Evolutionary conservation across 495 filamentous ascomycete species (phyloP), one percentile per base, ranked within the genome.

Genomic region (Podospora pseudocomata): DNA sequence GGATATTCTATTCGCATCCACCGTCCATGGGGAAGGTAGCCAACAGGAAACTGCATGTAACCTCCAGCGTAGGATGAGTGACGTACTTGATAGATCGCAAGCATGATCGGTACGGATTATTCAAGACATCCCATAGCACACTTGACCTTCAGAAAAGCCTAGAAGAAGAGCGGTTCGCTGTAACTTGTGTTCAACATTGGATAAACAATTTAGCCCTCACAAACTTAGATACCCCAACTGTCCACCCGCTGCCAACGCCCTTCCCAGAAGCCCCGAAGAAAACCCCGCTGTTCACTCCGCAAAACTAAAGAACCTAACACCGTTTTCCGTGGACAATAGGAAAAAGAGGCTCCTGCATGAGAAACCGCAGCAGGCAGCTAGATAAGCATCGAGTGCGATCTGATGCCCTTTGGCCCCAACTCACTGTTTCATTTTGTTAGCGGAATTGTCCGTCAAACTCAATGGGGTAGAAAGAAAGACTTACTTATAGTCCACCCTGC

Each of bases 401-500:
- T 70, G 68, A 84, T 76, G 6, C 72, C 77, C 66, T 80, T 81
- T 9, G 82, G 82, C 1, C 82, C 82, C 18, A 75, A 61, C 57
- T 83, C 80, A 68, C 82, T 84, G 23, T 39, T 63, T 44, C 16
- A 19, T 20, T 32, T 23, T 13, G 61, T 63, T 49, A 63, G 53
- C 56, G 28, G 4, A 7, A 7, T 7, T 32, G 30, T 32, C 3
- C 30, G 16, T 39, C 27, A 30, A 3, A 49, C n/a, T 39, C 28
- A 30, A 15, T 13, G 27, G 44, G 11, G 56, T 30, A 54, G 7
- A 44, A 64, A 65, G 56, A 19, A 60, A 64, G 63, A 79, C 81
- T 79, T 65, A 83, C 82, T 84, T 83, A 69, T 81, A 84, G 69
- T 84, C 82, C 5, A 82, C 78, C 44, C 82, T 75, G 49, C 66